Evolutionary conservation across 2,329 filamentous ascomycete genomes (phyloP), one percentile per base, ranked within the genome.

Genomic region (Fusarium clavum): DNA sequence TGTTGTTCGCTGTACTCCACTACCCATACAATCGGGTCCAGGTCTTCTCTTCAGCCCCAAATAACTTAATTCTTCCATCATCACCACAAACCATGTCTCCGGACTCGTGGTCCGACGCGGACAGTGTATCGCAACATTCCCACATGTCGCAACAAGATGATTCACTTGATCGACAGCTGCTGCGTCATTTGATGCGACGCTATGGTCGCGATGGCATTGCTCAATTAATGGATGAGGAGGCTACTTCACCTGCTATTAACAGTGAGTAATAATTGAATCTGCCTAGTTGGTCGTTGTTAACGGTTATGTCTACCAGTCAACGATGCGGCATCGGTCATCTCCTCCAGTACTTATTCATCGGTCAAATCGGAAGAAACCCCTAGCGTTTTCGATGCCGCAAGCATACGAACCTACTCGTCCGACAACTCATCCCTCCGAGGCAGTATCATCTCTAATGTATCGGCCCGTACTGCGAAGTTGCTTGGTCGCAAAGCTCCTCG

Each of bases 381-480:
- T 44, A 81, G 79, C 58, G 65, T 81, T 29, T 81, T 81, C 64
- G 80, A 82, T 54, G 72, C 73, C 10, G 75, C 73, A 47, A 81
- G 80, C 61, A 77, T 81, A 52, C 75, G 78, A 34, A 78, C 81
- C 27, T 78, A 79, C 51, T 82, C 81, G 29, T 82, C 81, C 55
- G 81, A 83, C 67, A 77, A 80, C 41, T 80, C 79, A 14, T 81
- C 79, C 24, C 77, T 79, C 20, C 78, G 79, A 18, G 78, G 79
- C 45, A 82, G 80, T 64, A 80, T 83, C 63, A 77, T 81, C 32
- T 82, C 81, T 41, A 81, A 80, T 62, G 77, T 82, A n/a, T 81
- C 79, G 14, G 76, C 77, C 18, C 75, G 78, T 53, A 79, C 78
- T 13, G 78, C 79, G 34, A 81, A 80, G 65, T 61, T 80, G 11